phyloP scores from a whole-genome alignment of 129 eudicot species.

The Cynara cardunculus region DNA sequence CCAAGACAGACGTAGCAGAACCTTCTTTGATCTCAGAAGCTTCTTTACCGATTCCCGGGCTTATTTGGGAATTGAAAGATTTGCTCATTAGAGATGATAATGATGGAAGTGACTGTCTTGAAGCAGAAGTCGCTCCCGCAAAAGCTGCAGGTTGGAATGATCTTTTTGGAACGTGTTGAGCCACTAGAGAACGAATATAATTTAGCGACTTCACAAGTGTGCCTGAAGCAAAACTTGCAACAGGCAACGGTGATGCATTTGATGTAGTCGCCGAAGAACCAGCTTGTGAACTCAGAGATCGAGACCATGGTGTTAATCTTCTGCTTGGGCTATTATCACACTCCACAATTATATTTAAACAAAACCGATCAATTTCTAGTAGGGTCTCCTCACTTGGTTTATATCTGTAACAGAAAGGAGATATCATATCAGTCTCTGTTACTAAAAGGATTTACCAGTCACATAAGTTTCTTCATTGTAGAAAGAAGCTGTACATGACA shows the following conservation, averaged over 20 bases:
- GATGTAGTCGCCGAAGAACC: constrained; percentile 39
- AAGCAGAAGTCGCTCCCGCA: constrained; percentile 70
- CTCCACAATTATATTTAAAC: constrained; percentile 71
- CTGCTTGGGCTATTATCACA: constrained; percentile 69
- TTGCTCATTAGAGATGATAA: constrained; percentile 87
- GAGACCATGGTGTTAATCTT: constrained; percentile 66
- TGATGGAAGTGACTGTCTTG: constrained; percentile 88
- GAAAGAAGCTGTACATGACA: not conserved
- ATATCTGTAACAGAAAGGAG: constrained; percentile 57
- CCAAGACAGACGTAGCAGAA: constrained; percentile 57
- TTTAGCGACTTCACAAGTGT: constrained; percentile 85
- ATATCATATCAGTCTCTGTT: constrained; percentile 16
- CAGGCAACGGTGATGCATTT: constrained; percentile 70
- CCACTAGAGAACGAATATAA: constrained; percentile 89
- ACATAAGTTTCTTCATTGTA: constrained; percentile 2
- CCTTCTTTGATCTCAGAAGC: constrained; percentile 73
- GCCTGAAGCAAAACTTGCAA: constrained; percentile 84
- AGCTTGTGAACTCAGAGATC: constrained; percentile 58
- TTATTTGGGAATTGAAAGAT: constrained; percentile 86
- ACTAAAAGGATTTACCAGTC: not conserved
- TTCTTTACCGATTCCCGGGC: constrained; percentile 66
- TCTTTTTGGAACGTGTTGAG: constrained; percentile 82
- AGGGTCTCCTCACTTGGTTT: constrained; percentile 93
- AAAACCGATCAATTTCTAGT: constrained; percentile 79
- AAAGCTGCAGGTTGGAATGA: constrained; percentile 91